A percentile compares a stretch with the other conserved stretches of the same genome.
phyloP scores from a whole-genome alignment of 2,329 filamentous ascomycete species.

The Alternaria ventricosa region DNA sequence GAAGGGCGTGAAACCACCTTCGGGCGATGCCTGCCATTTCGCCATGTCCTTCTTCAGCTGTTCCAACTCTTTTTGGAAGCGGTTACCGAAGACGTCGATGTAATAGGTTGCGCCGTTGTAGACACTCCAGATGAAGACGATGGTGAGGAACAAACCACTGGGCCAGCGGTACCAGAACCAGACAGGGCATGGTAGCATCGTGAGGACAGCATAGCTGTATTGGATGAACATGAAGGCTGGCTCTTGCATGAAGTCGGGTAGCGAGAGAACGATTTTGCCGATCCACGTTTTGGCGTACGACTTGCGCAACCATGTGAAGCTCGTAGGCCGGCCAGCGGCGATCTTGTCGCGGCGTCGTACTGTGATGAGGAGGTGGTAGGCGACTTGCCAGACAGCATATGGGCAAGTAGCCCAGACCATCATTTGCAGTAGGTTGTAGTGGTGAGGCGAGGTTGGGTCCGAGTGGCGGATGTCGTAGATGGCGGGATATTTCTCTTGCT shows the following conservation, averaged over 20 bases:
- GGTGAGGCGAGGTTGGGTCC: slow-evolving; percentile 72
- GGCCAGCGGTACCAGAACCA: slow-evolving; percentile 93
- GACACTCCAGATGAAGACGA: slow-evolving; percentile 92
- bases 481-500: slow-evolving; percentile 78
- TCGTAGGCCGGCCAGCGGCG: slow-evolving; percentile 90
- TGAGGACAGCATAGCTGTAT: slow-evolving; percentile 86
- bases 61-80: slow-evolving; percentile 96
- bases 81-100: slow-evolving; percentile 95
- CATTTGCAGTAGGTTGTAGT: slow-evolving; percentile 85
- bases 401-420: slow-evolving; percentile 92
- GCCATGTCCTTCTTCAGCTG: slow-evolving; percentile 85
- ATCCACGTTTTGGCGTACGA: slow-evolving; percentile 92
- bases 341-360: slow-evolving; percentile 96
- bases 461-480: slow-evolving; percentile 80
- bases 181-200: slow-evolving; percentile 91
- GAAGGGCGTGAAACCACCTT: slow-evolving; percentile 31
- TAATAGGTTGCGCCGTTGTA: slow-evolving; percentile 98
- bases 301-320: slow-evolving; percentile 93
- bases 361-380: slow-evolving; percentile 94
- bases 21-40: slow-evolving; percentile 72
- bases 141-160: slow-evolving; percentile 75
- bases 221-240: slow-evolving; percentile 95
- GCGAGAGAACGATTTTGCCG: slow-evolving; percentile 79
- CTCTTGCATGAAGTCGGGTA: slow-evolving; percentile 80
- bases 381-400: slow-evolving; percentile 90